These are phyloP conservation scores for Mycena indigotica DNA, from an alignment of 768 basidiomycete genomes.

Conservation along the genomic window DNA sequence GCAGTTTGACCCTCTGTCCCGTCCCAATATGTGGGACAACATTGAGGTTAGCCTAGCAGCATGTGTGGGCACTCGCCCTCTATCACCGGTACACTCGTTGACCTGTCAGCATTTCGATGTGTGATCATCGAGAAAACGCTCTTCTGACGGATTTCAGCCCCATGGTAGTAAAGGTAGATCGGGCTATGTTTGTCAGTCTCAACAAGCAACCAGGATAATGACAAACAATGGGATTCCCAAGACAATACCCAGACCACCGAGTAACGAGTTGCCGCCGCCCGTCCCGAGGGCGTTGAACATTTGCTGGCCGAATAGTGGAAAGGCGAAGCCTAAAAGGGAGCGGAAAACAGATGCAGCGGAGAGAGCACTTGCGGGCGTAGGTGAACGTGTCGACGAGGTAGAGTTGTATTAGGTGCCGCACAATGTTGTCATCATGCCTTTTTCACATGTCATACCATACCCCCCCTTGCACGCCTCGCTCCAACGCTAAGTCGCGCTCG, in stretches of 20 bases:
- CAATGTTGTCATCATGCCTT: too few relatives aligned
- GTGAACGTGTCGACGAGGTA: background rate
- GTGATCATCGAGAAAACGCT: slow-evolving; percentile 16
- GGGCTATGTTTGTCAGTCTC: slow-evolving; percentile 37
- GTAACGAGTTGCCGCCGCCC: slow-evolving; percentile 62
- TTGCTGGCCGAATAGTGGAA: slow-evolving; percentile 65
- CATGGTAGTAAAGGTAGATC: slow-evolving; percentile 49
- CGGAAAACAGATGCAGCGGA: too few relatives aligned
- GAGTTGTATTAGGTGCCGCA: background rate
- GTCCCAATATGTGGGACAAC: too few relatives aligned
- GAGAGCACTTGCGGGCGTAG: slow-evolving; percentile 40
- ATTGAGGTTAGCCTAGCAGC: too few relatives aligned
- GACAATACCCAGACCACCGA: slow-evolving; percentile 49
- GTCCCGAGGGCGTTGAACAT: slow-evolving; percentile 56
- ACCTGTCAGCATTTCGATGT: too few relatives aligned
- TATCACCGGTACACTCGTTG: too few relatives aligned
- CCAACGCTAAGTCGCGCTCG: too few relatives aligned
- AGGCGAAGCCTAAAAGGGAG: slow-evolving; percentile 62
- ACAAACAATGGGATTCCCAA: slow-evolving; percentile 55
- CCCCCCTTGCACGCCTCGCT: too few relatives aligned
- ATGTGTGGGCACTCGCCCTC: too few relatives aligned
- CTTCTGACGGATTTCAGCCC: slow-evolving; percentile 26
- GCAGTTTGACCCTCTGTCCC: background rate
- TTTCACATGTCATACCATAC: too few relatives aligned
- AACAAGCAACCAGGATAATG: slow-evolving; percentile 44